Evolutionary conservation across 2,329 filamentous ascomycete genomes (phyloP), one percentile per base, ranked within the genome.

Genomic region (Leptographium galeiforme): DNA sequence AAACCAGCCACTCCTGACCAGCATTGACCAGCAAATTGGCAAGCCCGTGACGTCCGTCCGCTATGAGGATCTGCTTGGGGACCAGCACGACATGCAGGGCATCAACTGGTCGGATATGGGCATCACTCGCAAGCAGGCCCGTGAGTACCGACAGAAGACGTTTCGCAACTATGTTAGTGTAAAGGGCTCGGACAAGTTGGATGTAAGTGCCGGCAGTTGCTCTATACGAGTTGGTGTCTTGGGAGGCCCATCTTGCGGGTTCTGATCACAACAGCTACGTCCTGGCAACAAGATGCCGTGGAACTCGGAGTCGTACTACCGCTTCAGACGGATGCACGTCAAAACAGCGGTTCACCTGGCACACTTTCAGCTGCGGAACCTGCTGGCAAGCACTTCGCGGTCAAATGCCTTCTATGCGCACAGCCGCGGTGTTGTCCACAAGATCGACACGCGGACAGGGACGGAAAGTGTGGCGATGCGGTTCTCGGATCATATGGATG

Each of bases 351-450:
- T 80, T 30, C 69, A 73, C 56, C 64, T 84, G 18, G 70, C 78
- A n/a, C 82, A 85, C 64, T 85, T 84, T 56, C 82, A 85, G 61
- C 69, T 85, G 13, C 77, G 82, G 45, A 82, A 82, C 59, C 69
- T 83, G 16, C 66, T 85, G 19, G 78, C 77, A 2, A 76, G 75
- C 60, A 71, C 76, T 6, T 78, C 76, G 10, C 70, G 74, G 36
- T 75, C 73, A 8, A 73, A 76, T 44, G 70, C 73, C 10, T 84
- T 78, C 61, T 84, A 83, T 59, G 74, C 79, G 3, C 72, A 72
- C 39, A 72, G 71, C 18, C 62, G 64, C 43, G 69, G 68, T 49
- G 70, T 72, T 14, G 69, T 85, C 18, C 68, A 73, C 44, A 69
- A 75, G 52, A 69, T 78, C 57, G 77, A 82, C 61, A 72, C 76